Evolutionary conservation across 441 rosid species (phyloP), one percentile per base, ranked within the genome.

Genomic region (Syzygium malaccense): DNA sequence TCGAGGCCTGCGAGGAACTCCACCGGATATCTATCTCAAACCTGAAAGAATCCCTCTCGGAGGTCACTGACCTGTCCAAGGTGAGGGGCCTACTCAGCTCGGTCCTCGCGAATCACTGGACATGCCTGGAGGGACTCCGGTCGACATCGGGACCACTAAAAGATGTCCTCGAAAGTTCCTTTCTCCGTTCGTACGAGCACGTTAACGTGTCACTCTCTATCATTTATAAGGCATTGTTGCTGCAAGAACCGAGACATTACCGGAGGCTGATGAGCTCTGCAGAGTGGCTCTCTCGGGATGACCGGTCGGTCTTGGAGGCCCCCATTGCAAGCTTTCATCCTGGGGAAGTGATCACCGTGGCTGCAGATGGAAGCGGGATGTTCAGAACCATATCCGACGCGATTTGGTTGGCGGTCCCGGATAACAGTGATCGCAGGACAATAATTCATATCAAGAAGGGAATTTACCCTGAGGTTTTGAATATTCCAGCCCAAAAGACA

Each of bases 1-100:
- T 95, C 85, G 96, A 94, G 90, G 98, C 96, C 85, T 97, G 99
- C 89, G 89, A 86, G 89, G 98, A 97, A 30, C 98, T 97, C 68
- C 96, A 95, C 88, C 94, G 93, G 53, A 95, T 95, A 68, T 94
- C 98, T 26, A 54, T 94, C 8, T 89, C 93, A 15, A 88, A 92
- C 48, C 89, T 97, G 49, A 90, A 93, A 48, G 91, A 90, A 87
- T 92, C 98, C 9, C 89, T 96, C 55, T 89, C 95, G 15, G 91
- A 85, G 55, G 85, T 92, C 88, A 86, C 85, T 57, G 71, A 92
- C 10, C 89, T 95, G 78, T 89, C 92, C 4, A 96, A 95, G 89
- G 94, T 95, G 71, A 94, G 94, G 88, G 90, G 94, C 30, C 96
- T 93, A 85, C 94, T 97, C 2, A 95, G 96, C 57, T 97, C 97